Conservation (phyloP, 176 grass and related monocot genomes). For the Guadua angustifolia region DNA sequence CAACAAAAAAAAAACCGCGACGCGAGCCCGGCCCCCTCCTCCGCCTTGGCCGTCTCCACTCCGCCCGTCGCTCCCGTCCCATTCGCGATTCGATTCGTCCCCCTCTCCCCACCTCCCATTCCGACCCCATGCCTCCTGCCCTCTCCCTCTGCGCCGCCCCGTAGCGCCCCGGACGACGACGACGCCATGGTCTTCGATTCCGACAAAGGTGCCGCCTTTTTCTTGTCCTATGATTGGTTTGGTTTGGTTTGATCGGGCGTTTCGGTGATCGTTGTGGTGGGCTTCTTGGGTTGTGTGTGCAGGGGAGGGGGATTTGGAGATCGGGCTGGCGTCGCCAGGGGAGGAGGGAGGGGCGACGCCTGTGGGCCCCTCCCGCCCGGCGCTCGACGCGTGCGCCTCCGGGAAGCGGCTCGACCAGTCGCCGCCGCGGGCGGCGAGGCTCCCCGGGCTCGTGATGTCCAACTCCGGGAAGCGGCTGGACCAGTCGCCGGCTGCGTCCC, state of each 20-base stretch:
- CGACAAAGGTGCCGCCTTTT: slow-evolving; percentile 36
- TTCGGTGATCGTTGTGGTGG: background rate
- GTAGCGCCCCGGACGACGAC: slow-evolving; percentile 25
- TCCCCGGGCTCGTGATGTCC: slow-evolving; percentile 54
- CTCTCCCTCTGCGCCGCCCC: slow-evolving; percentile 16
- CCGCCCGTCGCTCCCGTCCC: slow-evolving; percentile 39
- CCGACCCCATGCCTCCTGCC: slow-evolving; percentile 43
- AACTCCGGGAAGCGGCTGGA: slow-evolving; percentile 66
- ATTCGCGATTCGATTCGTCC: slow-evolving; percentile 42
- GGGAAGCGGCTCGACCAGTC: slow-evolving; percentile 50
- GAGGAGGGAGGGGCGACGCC: slow-evolving; percentile 9
- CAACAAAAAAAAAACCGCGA: background rate
- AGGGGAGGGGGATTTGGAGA: slow-evolving; percentile 58
- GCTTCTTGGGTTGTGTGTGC: background rate
- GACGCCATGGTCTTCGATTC: slow-evolving; percentile 53
- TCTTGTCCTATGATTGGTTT: background rate
- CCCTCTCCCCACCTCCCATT: slow-evolving; percentile 47
- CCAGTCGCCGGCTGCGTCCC: slow-evolving; percentile 46
- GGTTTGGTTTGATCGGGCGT: slow-evolving; percentile 2
- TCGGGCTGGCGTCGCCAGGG: slow-evolving; percentile 44
- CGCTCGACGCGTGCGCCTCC: slow-evolving; percentile 40
- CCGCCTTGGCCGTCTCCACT: background rate
- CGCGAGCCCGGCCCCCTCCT: slow-evolving; percentile 25
- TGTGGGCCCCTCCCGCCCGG: background rate
- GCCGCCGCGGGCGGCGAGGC: slow-evolving; percentile 30